These are phyloP conservation scores for Epicoccum nigrum DNA, from an alignment of 2,329 filamentous ascomycete genomes.

Conservation along the genomic window DNA sequence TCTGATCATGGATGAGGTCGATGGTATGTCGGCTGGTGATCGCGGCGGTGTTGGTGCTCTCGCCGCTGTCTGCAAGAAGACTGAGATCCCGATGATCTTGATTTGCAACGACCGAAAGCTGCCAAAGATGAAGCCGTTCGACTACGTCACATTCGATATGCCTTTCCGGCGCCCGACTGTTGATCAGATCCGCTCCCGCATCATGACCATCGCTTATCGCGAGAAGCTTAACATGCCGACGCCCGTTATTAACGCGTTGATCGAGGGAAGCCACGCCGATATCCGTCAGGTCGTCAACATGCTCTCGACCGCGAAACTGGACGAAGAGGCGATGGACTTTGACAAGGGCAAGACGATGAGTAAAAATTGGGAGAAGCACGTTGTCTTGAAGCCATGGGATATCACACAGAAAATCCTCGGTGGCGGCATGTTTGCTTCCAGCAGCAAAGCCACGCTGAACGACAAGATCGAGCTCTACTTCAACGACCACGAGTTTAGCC, in stretches of 20 bases:
- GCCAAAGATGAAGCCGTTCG: constrained; percentile 99
- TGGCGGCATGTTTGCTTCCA: constrained; percentile 81
- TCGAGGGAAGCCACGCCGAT: constrained; percentile 93
- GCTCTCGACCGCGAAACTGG: constrained; percentile 91
- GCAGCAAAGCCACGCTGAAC: constrained; percentile 86
- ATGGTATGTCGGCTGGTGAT: constrained; percentile 97
- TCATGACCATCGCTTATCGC: constrained; percentile 93
- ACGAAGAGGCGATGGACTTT: constrained; percentile 78
- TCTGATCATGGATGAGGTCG: constrained; percentile 98
- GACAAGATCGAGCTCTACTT: constrained; percentile 99
- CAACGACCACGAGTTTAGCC: constrained; percentile 98
- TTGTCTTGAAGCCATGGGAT: constrained; percentile 97
- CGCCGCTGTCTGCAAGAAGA: constrained; percentile 94
- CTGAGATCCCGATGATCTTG: constrained; percentile 90
- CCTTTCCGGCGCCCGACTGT: constrained; percentile 88
- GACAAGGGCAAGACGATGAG: constrained; percentile 92
- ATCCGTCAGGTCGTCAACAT: constrained; percentile 99
- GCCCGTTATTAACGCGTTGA: constrained; percentile 86
- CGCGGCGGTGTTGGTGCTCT: constrained; percentile 93
- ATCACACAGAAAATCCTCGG: constrained; percentile 93
- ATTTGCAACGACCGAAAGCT: constrained; percentile 95
- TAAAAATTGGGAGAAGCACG: constrained; percentile 97
- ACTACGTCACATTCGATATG: constrained; percentile 81
- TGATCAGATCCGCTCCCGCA: constrained; percentile 86
- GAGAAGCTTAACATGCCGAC: constrained; percentile 86